Evolutionary conservation across 371 early-diverging fungal genomes (phyloP), one percentile per base, ranked within the genome.

Genomic region (Lichtheimia ornata): DNA sequence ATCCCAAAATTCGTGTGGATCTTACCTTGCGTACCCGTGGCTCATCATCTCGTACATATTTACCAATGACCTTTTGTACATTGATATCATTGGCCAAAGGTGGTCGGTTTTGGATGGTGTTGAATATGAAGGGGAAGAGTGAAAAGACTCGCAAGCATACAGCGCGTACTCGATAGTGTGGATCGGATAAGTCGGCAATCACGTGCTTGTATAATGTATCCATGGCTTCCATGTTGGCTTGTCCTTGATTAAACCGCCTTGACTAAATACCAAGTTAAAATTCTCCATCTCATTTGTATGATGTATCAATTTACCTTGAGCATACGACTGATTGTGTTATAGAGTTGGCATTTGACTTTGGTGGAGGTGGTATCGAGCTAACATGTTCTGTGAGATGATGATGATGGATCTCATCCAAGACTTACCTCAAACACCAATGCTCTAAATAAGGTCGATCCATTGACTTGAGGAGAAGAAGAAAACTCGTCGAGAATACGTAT

Each of bases 21-120:
- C 49, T 54, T 73, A 83, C 83, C 73, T 81, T 83, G 65, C 85
- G 56, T 17, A 85, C 85, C 25, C 80, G 64, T 1, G 82, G 82
- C 27, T 85, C 85, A 41, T 73, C 76, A 49, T 85, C 85, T 5
- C 74, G 69, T 9, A 78, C 80, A 62, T 81, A 83, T 44, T 77
- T 76, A 44, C 84, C 82, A 20, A 85, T 69, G 6, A 82, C 66
- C n/a, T 71, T 71, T 44, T 85, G 85, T 5, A 82, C 54, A 51
- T 77, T 63, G 53, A 69, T 65, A 20, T 65, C 60, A 24, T 22
- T 43, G 15, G 51, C 12, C 47, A 47, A 22, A 35, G 35, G 35
- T 11, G 35, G 35, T 35, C 35, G 35, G 9, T 35, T 35, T 35
- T 35, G 35, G 35, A 35, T 35, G 2, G 35, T 35, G 35, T 35